These are phyloP conservation scores for Fusarium dimerum DNA, from an alignment of 2,329 filamentous ascomycete genomes.

Conservation along the genomic window DNA sequence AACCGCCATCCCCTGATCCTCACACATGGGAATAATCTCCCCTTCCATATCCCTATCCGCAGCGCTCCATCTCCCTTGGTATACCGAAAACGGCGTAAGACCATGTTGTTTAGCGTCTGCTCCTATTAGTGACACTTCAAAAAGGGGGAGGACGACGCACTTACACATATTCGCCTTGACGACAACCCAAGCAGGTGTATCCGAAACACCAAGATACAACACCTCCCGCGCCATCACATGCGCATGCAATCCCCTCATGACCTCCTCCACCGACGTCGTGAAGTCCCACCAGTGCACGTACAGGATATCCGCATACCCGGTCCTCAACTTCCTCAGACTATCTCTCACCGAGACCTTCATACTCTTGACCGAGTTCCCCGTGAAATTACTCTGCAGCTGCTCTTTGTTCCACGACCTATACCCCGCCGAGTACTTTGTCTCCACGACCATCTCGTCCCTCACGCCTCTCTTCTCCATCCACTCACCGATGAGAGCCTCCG, in stretches of 20 bases:
- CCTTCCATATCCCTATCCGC: constrained; percentile 30
- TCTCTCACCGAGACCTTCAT: constrained; percentile 42
- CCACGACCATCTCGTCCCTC: constrained; percentile 49
- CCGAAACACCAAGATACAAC: constrained; percentile 33
- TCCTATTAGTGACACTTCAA: not conserved
- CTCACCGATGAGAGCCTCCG: constrained; percentile 53
- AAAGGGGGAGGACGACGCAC: not conserved
- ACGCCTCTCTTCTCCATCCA: constrained; percentile 47
- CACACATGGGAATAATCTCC: constrained; percentile 36
- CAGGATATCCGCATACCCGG: constrained; percentile 35
- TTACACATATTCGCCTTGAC: constrained; percentile 25
- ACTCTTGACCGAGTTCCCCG: constrained; percentile 40
- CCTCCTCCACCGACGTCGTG: constrained; percentile 11
- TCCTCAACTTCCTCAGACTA: constrained; percentile 42
- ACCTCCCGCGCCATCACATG: constrained; percentile 19
- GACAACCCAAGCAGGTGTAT: constrained; percentile 36
- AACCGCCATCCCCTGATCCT: constrained; percentile 45
- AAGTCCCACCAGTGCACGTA: constrained; percentile 32
- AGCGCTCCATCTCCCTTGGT: constrained; percentile 33
- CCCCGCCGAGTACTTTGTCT: constrained; percentile 49
- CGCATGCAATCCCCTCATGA: constrained; percentile 8
- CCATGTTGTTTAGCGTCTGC: constrained; percentile 28
- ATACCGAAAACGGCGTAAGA: constrained; percentile 29
- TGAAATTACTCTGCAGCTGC: constrained; percentile 32
- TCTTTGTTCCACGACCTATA: constrained; percentile 30